These are phyloP conservation scores for Aspergillus ochraceus DNA, from an alignment of 2,329 filamentous ascomycete genomes.

Conservation along the genomic window DNA sequence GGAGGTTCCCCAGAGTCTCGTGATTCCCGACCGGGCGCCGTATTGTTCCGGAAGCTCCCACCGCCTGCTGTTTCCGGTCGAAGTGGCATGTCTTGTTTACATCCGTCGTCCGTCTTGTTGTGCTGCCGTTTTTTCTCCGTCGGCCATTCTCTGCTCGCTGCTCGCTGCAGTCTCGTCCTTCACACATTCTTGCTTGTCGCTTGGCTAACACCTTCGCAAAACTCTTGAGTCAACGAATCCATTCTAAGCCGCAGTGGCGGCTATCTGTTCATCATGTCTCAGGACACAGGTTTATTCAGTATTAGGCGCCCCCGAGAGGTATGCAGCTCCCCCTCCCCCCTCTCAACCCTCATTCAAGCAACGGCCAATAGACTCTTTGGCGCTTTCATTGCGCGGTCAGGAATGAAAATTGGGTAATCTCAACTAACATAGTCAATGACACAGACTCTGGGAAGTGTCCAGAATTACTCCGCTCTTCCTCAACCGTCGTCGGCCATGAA, in stretches of 20 bases:
- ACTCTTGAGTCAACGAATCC: background rate
- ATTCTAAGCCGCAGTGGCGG: conserved; percentile 27
- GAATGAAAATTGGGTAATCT: background rate
- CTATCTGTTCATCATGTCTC: conserved; percentile 65
- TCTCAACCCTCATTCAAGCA: background rate
- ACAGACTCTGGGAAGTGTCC: conserved; percentile 79
- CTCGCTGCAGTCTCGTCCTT: background rate
- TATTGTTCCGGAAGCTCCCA: conserved; percentile 22
- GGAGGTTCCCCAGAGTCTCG: conserved; percentile 35
- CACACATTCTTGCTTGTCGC: background rate
- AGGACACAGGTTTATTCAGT: conserved; percentile 85
- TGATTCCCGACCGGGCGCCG: conserved; percentile 22
- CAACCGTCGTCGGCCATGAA: conserved; percentile 94
- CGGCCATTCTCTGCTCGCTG: background rate
- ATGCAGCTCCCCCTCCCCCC: conserved; percentile 34
- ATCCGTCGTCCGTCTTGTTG: conserved; percentile 18
- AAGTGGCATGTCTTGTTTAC: conserved; percentile 40
- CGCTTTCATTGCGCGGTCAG: background rate
- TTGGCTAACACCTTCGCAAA: background rate
- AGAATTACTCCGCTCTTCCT: conserved; percentile 79
- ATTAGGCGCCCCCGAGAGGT: conserved; percentile 91
- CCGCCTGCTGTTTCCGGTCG: conserved; percentile 30
- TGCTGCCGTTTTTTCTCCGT: background rate
- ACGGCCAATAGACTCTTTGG: background rate
- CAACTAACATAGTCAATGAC: conserved; percentile 20